Evolutionary conservation across 371 early-diverging fungal species (phyloP).

Genomic region (Chytridium lagenaria): DNA sequence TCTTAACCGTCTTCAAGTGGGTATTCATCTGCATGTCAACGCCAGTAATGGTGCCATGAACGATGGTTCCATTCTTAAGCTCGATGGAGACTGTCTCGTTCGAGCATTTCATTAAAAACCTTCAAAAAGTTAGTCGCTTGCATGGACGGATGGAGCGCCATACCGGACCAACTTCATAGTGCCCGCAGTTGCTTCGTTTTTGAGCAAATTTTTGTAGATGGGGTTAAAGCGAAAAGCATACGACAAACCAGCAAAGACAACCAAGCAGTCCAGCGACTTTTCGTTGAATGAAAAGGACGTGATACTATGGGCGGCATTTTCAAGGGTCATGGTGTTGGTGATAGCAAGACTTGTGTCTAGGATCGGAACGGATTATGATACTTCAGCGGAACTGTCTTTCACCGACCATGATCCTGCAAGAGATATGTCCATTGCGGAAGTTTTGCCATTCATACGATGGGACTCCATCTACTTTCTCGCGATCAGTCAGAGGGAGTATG

Average conservation of each 20-base stretch:
- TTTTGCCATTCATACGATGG: constrained; percentile 77
- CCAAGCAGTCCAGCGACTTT: too few species aligned
- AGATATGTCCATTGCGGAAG: neutral
- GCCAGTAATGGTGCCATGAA: constrained; percentile 94
- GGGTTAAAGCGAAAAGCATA: neutral
- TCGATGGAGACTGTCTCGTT: constrained; percentile 96
- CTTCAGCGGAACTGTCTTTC: constrained; percentile 1
- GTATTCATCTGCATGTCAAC: constrained; percentile 99
- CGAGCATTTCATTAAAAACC: constrained; percentile 94
- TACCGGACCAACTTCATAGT: constrained; percentile 35
- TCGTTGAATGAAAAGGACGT: neutral
- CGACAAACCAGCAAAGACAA: too few species aligned
- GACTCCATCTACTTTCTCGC: constrained; percentile 89
- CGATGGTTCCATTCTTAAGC: constrained; percentile 94
- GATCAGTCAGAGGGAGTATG: constrained; percentile 82
- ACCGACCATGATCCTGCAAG: neutral
- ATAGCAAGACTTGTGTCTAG: neutral
- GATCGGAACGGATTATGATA: constrained; percentile 2
- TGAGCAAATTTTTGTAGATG: neutral
- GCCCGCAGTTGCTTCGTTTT: neutral
- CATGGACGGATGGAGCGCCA: neutral
- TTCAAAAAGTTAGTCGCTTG: constrained; percentile 30
- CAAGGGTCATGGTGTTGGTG: neutral
- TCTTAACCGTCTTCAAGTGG: constrained; percentile 96
- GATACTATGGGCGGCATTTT: neutral